Evolutionary conservation across 352 stramenopile genomes (phyloP).

Genomic region (Halophytophthora polymorphica): DNA sequence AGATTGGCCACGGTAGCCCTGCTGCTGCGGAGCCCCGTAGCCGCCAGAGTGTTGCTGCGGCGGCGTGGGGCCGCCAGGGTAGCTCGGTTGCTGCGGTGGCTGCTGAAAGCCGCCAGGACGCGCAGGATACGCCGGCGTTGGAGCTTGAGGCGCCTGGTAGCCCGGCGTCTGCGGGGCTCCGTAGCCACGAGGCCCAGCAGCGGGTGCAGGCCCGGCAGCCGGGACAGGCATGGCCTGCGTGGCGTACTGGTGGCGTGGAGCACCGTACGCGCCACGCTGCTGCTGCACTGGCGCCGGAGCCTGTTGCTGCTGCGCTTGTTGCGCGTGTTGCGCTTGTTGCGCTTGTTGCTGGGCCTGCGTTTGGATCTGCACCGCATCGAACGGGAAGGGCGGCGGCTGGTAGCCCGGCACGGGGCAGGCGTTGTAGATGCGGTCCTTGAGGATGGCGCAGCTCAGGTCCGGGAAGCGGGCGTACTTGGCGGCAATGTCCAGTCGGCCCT

Average conservation of each 20-base stretch:
- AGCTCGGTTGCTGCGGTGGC: conserved; percentile 26
- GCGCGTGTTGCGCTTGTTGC: conserved; percentile 30
- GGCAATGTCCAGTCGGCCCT: conserved; percentile 91
- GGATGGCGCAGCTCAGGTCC: conserved; percentile 72
- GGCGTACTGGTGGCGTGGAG: conserved; percentile 40
- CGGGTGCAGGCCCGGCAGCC: conserved; percentile 26
- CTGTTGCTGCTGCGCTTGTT: conserved; percentile 29
- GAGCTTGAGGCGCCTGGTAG: conserved; percentile 39
- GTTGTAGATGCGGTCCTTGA: conserved; percentile 88
- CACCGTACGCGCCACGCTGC: conserved; percentile 29
- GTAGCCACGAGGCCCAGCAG: conserved; percentile 28
- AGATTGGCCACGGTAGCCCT: conserved; percentile 28
- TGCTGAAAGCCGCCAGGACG: conserved; percentile 35
- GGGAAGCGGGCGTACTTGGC: conserved; percentile 90
- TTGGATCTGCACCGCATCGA: conserved; percentile 72
- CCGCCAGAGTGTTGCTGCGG: conserved; percentile 25
- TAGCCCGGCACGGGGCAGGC: conserved; percentile 72
- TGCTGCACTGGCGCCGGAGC: conserved; percentile 26
- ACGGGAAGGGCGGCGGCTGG: conserved; percentile 81
- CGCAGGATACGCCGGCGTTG: conserved; percentile 36
- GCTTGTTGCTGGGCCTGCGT: conserved; percentile 38
- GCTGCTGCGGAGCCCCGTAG: conserved; percentile 37
- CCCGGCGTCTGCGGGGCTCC: conserved; percentile 23
- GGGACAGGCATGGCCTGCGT: conserved; percentile 26
- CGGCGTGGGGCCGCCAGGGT: conserved; percentile 28